Conservation (phyloP, 164 flowering plant species). For the Paratinospora sagittata region DNA sequence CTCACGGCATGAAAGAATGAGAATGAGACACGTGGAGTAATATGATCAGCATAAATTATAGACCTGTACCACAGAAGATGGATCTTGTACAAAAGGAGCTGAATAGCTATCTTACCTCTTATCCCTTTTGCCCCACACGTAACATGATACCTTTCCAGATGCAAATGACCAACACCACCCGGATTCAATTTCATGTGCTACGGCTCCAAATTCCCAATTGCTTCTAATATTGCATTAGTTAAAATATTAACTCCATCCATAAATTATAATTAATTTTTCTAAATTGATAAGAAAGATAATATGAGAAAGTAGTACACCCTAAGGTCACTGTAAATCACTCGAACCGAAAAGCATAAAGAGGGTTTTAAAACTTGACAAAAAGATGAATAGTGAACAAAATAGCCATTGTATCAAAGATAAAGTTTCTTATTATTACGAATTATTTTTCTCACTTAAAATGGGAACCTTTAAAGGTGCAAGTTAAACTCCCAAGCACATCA, state of each 20-base stretch:
- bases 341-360: not conserved
- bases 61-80: not conserved
- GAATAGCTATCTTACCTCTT: not conserved
- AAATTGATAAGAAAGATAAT: too few species aligned
- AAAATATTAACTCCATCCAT: too few species aligned
- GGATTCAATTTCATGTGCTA: too few species aligned
- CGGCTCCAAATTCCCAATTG: too few species aligned
- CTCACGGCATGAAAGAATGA: conserved; percentile 19
- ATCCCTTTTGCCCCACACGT: too few species aligned
- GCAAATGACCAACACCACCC: too few species aligned
- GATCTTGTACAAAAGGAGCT: not conserved
- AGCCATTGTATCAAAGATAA: not conserved
- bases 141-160: too few species aligned
- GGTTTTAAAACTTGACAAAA: not conserved
- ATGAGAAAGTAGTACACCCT: too few species aligned
- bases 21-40: conserved; percentile 22
- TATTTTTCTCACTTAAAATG: not conserved
- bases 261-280: too few species aligned
- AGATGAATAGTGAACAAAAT: not conserved
- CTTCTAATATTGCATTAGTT: too few species aligned
- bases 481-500: not conserved
- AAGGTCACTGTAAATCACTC: too few species aligned
- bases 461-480: not conserved
- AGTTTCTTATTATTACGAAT: not conserved
- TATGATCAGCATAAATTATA: too few species aligned